Evolutionary conservation across 1,139 yeast genomes (phyloP).

Genomic region (Geotrichum candidum): DNA sequence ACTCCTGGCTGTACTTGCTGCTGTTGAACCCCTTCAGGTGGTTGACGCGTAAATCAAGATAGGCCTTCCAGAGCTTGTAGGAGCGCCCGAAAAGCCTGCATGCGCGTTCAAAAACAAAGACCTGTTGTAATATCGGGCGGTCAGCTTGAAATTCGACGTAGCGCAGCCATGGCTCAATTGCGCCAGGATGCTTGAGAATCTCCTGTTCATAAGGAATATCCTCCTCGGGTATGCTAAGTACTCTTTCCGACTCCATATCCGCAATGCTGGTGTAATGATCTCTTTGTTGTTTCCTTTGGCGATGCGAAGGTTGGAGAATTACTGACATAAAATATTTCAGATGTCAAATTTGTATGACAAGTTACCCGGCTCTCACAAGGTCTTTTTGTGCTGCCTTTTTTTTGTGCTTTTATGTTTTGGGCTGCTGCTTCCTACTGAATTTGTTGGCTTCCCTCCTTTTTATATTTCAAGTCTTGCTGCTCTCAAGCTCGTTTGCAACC

Average conservation of each 20-base stretch:
- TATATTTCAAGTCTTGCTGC: background rate
- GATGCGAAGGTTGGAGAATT: background rate
- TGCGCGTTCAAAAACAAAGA: constrained; percentile 52
- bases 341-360: background rate
- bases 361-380: constrained; percentile 10
- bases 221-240: constrained; percentile 20
- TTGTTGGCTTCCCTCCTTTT: background rate
- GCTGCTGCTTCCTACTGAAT: constrained; percentile 9
- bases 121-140: constrained; percentile 34
- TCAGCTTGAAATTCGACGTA: constrained; percentile 42
- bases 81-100: constrained; percentile 45
- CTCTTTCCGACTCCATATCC: background rate
- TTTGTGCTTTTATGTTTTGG: background rate
- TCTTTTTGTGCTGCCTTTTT: constrained; percentile 8
- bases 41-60: constrained; percentile 41
- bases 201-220: constrained; percentile 47
- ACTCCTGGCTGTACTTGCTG: constrained; percentile 32
- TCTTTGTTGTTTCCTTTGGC: background rate
- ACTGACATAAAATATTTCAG: background rate
- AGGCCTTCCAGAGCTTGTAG: constrained; percentile 52
- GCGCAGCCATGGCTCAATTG: constrained; percentile 48
- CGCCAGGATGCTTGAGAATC: constrained; percentile 42
- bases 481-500: background rate
- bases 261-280: background rate
- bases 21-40: constrained; percentile 33